Evolutionary conservation across 164 flowering plant genomes (phyloP).

Genomic region (Aristolochia californica): DNA sequence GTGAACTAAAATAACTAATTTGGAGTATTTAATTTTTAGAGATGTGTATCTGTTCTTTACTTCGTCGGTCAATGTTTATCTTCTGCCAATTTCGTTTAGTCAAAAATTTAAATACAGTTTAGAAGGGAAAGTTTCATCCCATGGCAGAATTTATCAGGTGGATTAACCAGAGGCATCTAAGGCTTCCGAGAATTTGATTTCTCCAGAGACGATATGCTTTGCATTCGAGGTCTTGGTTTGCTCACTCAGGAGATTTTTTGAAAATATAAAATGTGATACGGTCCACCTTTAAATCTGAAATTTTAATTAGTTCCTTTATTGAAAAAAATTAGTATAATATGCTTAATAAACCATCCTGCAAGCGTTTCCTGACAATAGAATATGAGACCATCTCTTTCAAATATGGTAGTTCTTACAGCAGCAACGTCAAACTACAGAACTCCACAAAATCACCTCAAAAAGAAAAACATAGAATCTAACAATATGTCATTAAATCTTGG

Average conservation of each 20-base stretch:
- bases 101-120: too few species aligned
- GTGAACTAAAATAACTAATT: too few species aligned
- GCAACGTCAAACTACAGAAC: background rate
- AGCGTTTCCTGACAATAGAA: background rate
- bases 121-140: too few species aligned
- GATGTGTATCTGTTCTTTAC: too few species aligned
- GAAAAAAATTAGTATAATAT: background rate
- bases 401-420: background rate
- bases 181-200: too few species aligned
- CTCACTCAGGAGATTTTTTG: conserved; percentile 12
- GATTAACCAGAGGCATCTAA: too few species aligned
- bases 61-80: too few species aligned
- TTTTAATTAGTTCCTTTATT: background rate
- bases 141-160: too few species aligned
- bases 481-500: conserved; percentile 11
- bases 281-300: conserved; percentile 1
- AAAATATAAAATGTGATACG: conserved; percentile 10
- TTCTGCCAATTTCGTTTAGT: too few species aligned
- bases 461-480: conserved; percentile 32
- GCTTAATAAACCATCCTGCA: background rate
- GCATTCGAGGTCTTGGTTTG: too few species aligned
- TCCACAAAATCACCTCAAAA: background rate
- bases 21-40: too few species aligned
- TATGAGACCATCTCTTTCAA: background rate
- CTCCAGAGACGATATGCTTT: too few species aligned